Conservation (phyloP, 345 rosid species). For the Melaleuca alternifolia region DNA sequence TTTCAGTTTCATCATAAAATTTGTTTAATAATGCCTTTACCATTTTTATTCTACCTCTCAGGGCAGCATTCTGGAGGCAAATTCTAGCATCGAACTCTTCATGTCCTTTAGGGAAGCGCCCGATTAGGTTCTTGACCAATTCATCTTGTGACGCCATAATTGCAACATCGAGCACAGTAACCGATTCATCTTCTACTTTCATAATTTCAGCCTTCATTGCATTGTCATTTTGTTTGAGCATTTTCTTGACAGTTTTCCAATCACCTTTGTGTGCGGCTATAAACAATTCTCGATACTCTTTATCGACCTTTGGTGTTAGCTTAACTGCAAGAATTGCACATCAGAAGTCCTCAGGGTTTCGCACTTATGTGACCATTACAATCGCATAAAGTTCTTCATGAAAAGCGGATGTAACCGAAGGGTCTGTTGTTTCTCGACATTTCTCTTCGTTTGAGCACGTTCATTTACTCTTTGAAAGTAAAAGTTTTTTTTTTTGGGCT, state of each 20-base stretch:
- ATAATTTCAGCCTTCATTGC: not conserved
- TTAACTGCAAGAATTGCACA: not conserved
- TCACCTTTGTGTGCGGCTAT: not conserved
- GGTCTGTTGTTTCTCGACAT: not conserved
- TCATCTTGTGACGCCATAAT: not conserved
- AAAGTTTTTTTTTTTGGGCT: not conserved
- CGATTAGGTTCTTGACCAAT: not conserved
- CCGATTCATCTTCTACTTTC: accelerated
- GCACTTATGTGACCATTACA: not conserved
- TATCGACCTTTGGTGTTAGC: not conserved
- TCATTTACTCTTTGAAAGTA: not conserved
- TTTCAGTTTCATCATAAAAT: not conserved
- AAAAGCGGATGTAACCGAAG: not conserved
- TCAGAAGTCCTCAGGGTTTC: not conserved
- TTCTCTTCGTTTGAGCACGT: not conserved
- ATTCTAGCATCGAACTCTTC: not conserved
- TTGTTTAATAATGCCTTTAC: not conserved
- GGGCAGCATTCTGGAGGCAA: not conserved
- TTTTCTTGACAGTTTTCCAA: not conserved
- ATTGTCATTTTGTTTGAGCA: accelerated
- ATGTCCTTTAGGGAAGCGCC: accelerated
- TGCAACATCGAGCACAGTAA: not conserved
- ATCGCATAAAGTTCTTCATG: not conserved
- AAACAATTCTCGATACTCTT: not conserved
- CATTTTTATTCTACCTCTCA: not conserved